Evolutionary conservation across 2,329 filamentous ascomycete species (phyloP), one percentile per base, ranked within the genome.

Genomic region (Aureobasidium musti): DNA sequence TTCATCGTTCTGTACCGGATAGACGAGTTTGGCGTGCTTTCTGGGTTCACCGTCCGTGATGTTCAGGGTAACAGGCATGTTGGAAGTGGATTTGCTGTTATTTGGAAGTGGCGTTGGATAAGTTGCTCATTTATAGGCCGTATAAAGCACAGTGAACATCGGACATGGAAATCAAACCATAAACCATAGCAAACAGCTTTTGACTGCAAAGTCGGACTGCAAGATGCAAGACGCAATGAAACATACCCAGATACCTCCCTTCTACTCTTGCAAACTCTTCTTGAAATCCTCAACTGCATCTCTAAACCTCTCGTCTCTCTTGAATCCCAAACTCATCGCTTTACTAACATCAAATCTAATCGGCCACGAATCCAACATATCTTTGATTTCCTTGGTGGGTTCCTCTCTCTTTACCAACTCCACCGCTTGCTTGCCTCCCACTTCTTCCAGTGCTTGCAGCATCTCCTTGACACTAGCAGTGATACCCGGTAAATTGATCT

Each of bases 291-390:
- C 77, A 61, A 83, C 80, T 2, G 81, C 81, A 68, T 77, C 76
- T 71, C 79, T 77, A 63, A 84, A 77, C n/a, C 74, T 75, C 5
- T 79, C 78, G 74, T 87, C 85, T 1, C 77, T 76, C 59, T 76
- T 72, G 68, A 86, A 80, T 0, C 85, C 85, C 63, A 90, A 73
- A 10, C 77, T 74, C 67, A 80, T 78, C 4, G 87, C 87, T 68
- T 83, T 81, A 1, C 77, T 86, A 73, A 68, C 84, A 73, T 86
- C 83, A 70, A 86, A 86, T 41, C 79, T 79, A 0, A 81, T 81
- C 0, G 84, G 83, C 84, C 84, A 87, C 39, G 82, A 84, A 33
- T 83, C 77, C 59, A 87, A 74, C 71, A 87, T 86, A 35, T 79
- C 79, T 68, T 83, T 79, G 33, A 84, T 79, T 43, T 78, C 78